These are phyloP conservation scores for Didymella lethalis DNA, from an alignment of 2,329 filamentous ascomycete genomes.

Conservation along the genomic window DNA sequence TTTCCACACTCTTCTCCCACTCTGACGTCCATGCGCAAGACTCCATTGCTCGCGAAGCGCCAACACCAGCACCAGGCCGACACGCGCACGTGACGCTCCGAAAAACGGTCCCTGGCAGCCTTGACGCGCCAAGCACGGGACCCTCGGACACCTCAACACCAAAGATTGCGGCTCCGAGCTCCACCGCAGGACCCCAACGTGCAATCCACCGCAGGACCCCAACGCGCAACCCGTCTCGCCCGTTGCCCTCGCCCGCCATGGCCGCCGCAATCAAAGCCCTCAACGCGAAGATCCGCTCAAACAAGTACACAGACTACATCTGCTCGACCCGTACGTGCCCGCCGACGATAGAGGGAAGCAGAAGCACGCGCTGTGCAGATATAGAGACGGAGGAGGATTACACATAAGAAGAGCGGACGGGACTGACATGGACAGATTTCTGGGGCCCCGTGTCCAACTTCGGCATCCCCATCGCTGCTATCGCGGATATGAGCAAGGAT, in stretches of 20 bases:
- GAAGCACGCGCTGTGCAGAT: no score
- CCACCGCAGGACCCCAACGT: constrained; percentile 6
- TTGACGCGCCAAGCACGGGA: constrained; percentile 1
- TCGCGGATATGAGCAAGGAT: constrained; percentile 63
- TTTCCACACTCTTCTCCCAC: neutral
- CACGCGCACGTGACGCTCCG: constrained; percentile 26
- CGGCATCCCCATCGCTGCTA: constrained; percentile 62
- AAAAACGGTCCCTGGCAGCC: constrained; percentile 4
- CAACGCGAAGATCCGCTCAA: constrained; percentile 62
- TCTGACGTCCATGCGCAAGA: neutral
- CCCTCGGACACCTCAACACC: constrained; percentile 8
- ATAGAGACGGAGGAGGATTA: no score
- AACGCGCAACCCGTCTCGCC: constrained; percentile 10
- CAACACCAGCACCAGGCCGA: neutral
- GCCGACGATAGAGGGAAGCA: neutral
- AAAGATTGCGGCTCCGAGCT: constrained; percentile 21
- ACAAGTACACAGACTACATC: constrained; percentile 60
- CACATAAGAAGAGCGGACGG: neutral
- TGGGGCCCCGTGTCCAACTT: constrained; percentile 63
- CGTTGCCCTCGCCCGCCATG: constrained; percentile 48
- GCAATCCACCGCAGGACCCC: constrained; percentile 12
- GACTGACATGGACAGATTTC: constrained; percentile 52
- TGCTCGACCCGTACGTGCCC: constrained; percentile 61
- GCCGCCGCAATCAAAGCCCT: constrained; percentile 62
- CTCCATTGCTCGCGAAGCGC: neutral